Base-by-base conservation (phyloP, 305 asterid genomes). In the Nicotiana rustica region DNA sequence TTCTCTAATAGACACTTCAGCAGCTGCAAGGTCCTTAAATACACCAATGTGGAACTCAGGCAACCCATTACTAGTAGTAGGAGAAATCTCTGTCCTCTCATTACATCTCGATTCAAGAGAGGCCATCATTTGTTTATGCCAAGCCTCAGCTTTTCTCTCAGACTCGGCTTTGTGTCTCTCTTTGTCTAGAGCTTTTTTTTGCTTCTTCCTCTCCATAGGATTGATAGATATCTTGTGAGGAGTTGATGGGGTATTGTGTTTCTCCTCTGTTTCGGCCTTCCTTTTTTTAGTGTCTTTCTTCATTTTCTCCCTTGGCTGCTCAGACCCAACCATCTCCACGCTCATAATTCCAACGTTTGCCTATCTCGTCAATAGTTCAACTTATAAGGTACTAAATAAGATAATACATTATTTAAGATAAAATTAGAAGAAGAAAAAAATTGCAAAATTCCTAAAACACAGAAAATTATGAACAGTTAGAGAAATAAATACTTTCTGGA, bases 31-130 rank as follows among this genome's bases (percentile, higher is more conserved):
- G 81, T 93, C 91, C 88, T 87, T 96, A 86, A 96, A 96, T 8
- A 96, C 97, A 79, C 93, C 93, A 79, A 94, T 86, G 83, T 95
- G 99, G 82, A 96, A 94, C 93, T 90, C 95, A 17, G 99, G 99
- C 93, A 93, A 77, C 55, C 84, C 88, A 3, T 85, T 81, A 36
- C 89, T 35, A 71, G 84, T 87, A 31, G 85, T 82, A 59, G 86
- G 69, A 79, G 77, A 78, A 78, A 86, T 82, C 81, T 82, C 87
- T 36, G 77, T 79, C 5, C 84, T 83, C 18, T 17, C 55, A n/a
- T 82, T 89, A 55, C 10, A 84, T 81, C 84, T 88, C 60, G 67
- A 31, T 38, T 87, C 92, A 8, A 84, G 56, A 8, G 79, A 69
- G 31, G 73, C 88, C 86, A 68, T 59, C 10, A 83, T 44, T 44